phyloP scores from a whole-genome alignment of 169 alveolate genomes.

The Perkinsus olseni region DNA sequence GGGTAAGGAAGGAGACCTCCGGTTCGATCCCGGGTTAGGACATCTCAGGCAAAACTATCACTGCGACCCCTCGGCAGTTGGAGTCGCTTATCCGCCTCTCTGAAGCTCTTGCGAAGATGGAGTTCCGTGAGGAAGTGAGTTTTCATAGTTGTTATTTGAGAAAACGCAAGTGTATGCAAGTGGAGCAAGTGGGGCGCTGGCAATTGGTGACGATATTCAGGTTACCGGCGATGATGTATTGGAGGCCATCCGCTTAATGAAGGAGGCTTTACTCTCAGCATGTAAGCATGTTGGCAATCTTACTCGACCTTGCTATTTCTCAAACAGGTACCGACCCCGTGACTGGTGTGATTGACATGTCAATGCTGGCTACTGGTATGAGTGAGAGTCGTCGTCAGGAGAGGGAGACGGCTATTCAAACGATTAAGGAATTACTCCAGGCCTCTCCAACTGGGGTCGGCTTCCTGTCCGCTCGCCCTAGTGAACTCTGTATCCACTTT shows the following conservation, averaged over 20 bases:
- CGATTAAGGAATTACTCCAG: neutral
- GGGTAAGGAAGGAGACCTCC: neutral
- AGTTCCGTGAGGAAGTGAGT: slow-evolving; percentile 73
- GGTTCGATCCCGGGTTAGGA: neutral
- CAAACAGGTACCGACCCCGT: neutral
- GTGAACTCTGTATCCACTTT: neutral
- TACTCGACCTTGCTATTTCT: neutral
- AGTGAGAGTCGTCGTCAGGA: neutral
- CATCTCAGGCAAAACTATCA: slow-evolving; percentile 57
- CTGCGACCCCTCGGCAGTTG: slow-evolving; percentile 92
- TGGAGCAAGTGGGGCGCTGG: slow-evolving; percentile 33
- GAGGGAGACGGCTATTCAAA: neutral
- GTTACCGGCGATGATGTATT: neutral
- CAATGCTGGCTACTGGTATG: neutral
- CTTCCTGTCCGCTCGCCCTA: too few species aligned
- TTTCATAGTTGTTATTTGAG: too few species aligned
- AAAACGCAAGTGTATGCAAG: too few species aligned
- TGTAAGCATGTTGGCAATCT: neutral
- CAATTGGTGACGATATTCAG: neutral
- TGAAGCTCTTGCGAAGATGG: slow-evolving; percentile 94
- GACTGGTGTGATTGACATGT: neutral
- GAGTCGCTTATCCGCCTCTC: slow-evolving; percentile 91
- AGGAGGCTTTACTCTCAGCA: neutral
- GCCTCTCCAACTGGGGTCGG: neutral
- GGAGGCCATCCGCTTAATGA: neutral